Evolutionary conservation across 2,329 filamentous ascomycete species (phyloP), one percentile per base, ranked within the genome.

Genomic region (Nigrospora oryzae): DNA sequence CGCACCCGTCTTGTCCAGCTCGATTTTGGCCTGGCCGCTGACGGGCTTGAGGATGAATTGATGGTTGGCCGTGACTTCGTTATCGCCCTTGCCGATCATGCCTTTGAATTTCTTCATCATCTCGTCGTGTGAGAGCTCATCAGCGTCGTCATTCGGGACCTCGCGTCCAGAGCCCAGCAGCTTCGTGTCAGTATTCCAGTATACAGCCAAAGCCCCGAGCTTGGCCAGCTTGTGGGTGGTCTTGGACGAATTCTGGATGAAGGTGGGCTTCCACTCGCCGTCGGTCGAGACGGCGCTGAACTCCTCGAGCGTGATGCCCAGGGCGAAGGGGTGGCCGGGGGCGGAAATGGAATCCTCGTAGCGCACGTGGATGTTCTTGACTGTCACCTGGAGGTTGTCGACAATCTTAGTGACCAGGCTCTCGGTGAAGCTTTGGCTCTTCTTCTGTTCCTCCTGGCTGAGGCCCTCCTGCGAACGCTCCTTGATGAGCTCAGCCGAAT

Each of bases 261-360:
- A 98, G 28, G 89, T 94, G 1, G 93, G 91, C 50, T 86, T 84
- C 94, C 94, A 99, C 56, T 95, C 79, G 38, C 86, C 84, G 63
- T 98, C 88, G 5, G 93, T 98, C 64, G 90, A 97, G 59, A 97
- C 83, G 13, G 94, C 94, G 62, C 93, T 97, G 69, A 99, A 90
- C 65, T 97, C 91, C 59, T 95, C 86, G 46, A 99, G 77, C 0
- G 90, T 98, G 48, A 98, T 63, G 40, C 94, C 93, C 6, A 95
- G 77, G 5, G 93, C 89, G 57, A 98, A 98, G 0, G 94, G 91
- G 62, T 98, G 93, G 1, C 89, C 90, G 0, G 91, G 90, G 11
- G 90, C 87, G 16, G 93, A 94, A 56, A 98, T 89, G 13, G 91
- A 90, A 66, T 99, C 93, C 66, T 99, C 93, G 66, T 98, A 99